phyloP scores from a whole-genome alignment of 371 early-diverging fungal species.

The Mortierella sp. region DNA sequence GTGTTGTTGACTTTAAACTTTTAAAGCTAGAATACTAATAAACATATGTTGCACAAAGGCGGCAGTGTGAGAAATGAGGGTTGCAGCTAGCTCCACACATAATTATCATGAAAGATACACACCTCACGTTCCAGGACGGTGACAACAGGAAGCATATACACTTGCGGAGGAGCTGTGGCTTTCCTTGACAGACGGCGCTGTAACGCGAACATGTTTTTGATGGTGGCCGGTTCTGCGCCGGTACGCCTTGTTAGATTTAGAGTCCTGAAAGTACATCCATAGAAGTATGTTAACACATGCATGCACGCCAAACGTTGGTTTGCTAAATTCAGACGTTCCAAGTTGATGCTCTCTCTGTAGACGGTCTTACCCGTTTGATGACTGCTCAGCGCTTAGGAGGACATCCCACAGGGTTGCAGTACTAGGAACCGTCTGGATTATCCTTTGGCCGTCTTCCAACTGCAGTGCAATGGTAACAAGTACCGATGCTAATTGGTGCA shows the following conservation, averaged over 20 bases:
- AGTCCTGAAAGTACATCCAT: background rate
- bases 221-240: background rate
- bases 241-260: constrained; percentile 26
- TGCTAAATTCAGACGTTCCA: background rate
- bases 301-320: too few relatives aligned
- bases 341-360: background rate
- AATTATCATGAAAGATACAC: background rate
- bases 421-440: constrained; percentile 7
- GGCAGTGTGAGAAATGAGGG: background rate
- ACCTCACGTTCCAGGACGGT: constrained; percentile 27
- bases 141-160: constrained; percentile 22
- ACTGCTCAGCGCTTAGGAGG: constrained; percentile 19
- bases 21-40: constrained; percentile 56
- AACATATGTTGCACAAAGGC: background rate
- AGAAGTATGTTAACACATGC: background rate
- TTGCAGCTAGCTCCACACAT: background rate
- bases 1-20: constrained; percentile 56
- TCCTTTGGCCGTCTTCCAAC: constrained; percentile 10
- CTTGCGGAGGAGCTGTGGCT: background rate
- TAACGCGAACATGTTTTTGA: constrained; percentile 10
- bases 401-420: constrained; percentile 32
- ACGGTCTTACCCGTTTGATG: constrained; percentile 25
- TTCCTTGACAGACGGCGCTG: constrained; percentile 15
- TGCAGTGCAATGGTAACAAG: constrained; percentile 18
- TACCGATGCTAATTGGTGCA: background rate